phyloP scores from a whole-genome alignment of 2,329 filamentous ascomycete genomes.

The Domatiomyces globalis region DNA sequence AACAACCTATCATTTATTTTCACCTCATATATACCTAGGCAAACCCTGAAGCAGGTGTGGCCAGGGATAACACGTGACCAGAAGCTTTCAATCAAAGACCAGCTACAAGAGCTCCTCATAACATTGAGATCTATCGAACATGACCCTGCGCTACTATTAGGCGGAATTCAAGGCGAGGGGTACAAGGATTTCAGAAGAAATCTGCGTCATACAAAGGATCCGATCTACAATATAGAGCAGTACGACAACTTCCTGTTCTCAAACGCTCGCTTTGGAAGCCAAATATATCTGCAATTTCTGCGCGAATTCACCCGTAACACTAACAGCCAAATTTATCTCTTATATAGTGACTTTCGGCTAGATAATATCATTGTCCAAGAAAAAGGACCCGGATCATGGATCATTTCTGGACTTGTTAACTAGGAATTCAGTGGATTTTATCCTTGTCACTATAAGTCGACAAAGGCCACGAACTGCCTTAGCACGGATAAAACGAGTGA shows the following conservation, averaged over 20 bases:
- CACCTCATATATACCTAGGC: no score
- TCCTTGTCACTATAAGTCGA: background rate
- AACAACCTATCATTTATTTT: no score
- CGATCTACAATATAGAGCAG: background rate
- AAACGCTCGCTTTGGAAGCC: background rate
- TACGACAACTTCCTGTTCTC: constrained; percentile 2
- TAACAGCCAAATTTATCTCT: background rate
- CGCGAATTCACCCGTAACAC: background rate
- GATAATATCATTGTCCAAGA: background rate
- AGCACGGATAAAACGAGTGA: background rate
- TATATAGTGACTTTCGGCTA: background rate
- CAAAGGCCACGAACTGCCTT: constrained; percentile 2
- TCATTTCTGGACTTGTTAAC: constrained; percentile 1
- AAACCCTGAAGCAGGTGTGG: no score
- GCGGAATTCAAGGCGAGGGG: background rate
- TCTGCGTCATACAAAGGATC: background rate
- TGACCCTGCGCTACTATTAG: background rate
- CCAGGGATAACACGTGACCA: no score
- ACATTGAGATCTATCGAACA: no score
- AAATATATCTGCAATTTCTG: background rate
- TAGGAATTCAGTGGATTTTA: constrained; percentile 1
- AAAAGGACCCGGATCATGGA: background rate
- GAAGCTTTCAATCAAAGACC: no score
- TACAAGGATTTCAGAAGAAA: constrained; percentile 2
- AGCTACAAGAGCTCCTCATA: no score